Conservation (phyloP, 371 early-diverging fungal species). For the Syncephalastrum monosporum region DNA sequence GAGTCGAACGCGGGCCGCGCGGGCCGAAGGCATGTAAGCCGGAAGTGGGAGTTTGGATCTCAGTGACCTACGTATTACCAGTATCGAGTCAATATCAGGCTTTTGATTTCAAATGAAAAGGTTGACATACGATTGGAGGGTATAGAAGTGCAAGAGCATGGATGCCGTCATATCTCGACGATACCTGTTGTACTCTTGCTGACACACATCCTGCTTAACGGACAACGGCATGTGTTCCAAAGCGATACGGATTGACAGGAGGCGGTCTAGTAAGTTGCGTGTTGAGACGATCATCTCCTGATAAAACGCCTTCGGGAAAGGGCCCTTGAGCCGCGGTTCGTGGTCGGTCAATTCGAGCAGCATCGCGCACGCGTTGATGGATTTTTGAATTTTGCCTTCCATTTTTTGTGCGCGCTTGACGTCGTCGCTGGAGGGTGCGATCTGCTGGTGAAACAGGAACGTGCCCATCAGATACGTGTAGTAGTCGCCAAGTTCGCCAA, state of each 20-base stretch:
- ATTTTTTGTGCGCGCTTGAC: constrained; percentile 35
- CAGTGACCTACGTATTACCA: constrained; percentile 24
- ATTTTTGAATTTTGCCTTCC: constrained; percentile 39
- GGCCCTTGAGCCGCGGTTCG: constrained; percentile 60
- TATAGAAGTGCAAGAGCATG: constrained; percentile 46
- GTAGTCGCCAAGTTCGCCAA: constrained; percentile 43
- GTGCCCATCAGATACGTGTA: constrained; percentile 45
- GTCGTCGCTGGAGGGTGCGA: constrained; percentile 25
- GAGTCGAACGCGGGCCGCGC: constrained; percentile 49
- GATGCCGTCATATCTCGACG: constrained; percentile 56
- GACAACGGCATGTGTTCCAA: constrained; percentile 45
- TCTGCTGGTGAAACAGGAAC: constrained; percentile 31
- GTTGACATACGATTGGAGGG: constrained; percentile 31
- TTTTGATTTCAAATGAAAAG: neutral
- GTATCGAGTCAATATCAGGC: no score
- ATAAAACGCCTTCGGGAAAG: constrained; percentile 59
- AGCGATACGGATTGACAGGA: constrained; percentile 55
- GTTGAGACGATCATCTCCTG: constrained; percentile 53
- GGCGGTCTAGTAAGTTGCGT: constrained; percentile 53
- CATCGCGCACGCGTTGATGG: constrained; percentile 40
- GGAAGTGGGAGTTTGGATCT: constrained; percentile 56
- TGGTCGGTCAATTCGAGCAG: constrained; percentile 53
- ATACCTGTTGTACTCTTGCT: constrained; percentile 37
- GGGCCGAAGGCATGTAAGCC: constrained; percentile 56
- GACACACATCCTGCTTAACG: constrained; percentile 40